Evolutionary conservation across 1,284 basidiomycete species (phyloP).

Genomic region (Volvariella surrecta): DNA sequence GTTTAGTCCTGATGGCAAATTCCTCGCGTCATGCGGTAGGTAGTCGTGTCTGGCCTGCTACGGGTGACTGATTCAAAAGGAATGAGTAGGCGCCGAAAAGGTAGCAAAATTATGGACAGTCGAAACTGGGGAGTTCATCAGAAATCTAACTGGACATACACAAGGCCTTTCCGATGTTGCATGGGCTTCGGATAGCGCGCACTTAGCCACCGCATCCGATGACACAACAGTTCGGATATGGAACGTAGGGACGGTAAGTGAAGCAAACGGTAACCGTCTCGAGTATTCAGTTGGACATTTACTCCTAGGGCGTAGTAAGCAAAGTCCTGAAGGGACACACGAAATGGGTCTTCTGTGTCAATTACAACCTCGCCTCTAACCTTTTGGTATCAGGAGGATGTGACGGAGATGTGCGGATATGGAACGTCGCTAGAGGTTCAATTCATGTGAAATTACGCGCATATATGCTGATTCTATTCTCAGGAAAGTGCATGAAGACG

Average conservation of each 20-base stretch:
- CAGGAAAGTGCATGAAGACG: conserved; percentile 75
- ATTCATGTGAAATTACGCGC: conserved; percentile 2
- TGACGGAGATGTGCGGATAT: conserved; percentile 89
- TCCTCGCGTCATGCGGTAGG: conserved; percentile 75
- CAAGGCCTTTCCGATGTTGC: conserved; percentile 84
- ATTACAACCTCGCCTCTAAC: conserved; percentile 84
- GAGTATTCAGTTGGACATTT: conserved; percentile 1
- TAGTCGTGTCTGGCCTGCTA: conserved; percentile 9
- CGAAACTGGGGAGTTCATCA: conserved; percentile 66
- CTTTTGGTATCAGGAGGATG: conserved; percentile 88
- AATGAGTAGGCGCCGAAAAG: conserved; percentile 61
- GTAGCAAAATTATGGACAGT: conserved; percentile 77
- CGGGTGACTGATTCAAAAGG: conserved; percentile 5
- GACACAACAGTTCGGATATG: conserved; percentile 83
- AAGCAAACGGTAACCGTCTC: conserved; percentile 6
- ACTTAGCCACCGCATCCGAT: conserved; percentile 85
- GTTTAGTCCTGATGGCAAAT: conserved; percentile 74
- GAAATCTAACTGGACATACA: conserved; percentile 64
- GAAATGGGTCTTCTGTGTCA: conserved; percentile 86
- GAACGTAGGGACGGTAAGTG: conserved; percentile 69
- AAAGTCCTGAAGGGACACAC: conserved; percentile 76
- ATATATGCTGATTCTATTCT: conserved; percentile 4
- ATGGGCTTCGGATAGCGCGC: conserved; percentile 77
- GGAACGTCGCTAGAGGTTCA: conserved; percentile 79
- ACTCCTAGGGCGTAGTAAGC: conserved; percentile 50